A percentile compares a stretch with the other conserved stretches of the same genome.
These are phyloP conservation scores for Boletellus deceptivus DNA, from an alignment of 1,284 basidiomycete species.

Conservation along the genomic window DNA sequence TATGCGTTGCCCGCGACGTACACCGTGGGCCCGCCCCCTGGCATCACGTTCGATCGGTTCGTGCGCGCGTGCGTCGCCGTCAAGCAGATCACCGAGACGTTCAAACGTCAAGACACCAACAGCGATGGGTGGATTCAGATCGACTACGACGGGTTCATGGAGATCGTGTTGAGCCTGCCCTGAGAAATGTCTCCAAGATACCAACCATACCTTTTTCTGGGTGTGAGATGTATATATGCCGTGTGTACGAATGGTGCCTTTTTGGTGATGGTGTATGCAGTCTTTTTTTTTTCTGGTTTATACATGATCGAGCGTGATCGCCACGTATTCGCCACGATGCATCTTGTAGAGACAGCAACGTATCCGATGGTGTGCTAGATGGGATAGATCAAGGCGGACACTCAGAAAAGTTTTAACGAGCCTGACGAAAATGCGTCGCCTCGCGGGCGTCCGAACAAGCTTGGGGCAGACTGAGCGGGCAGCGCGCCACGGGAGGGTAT, in stretches of 20 bases:
- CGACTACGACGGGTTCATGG: constrained; percentile 76
- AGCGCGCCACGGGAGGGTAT: constrained; percentile 31
- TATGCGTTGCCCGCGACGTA: constrained; percentile 48
- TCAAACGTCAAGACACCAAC: constrained; percentile 58
- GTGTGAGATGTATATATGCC: background rate
- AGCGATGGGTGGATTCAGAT: constrained; percentile 75
- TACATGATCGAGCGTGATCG: background rate
- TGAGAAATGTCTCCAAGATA: constrained; percentile 34
- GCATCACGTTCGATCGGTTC: constrained; percentile 81
- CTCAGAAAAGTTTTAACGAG: constrained; percentile 19
- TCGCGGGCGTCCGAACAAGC: constrained; percentile 31
- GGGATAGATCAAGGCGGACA: background rate
- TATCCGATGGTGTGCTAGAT: background rate
- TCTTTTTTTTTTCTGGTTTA: background rate
- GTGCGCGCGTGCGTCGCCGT: constrained; percentile 79
- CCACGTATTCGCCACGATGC: no score
- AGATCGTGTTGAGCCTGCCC: constrained; percentile 66
- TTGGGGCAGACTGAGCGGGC: constrained; percentile 27
- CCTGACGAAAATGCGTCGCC: constrained; percentile 32
- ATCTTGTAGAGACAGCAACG: background rate
- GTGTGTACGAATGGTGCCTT: constrained; percentile 13
- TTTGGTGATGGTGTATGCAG: background rate
- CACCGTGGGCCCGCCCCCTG: constrained; percentile 40
- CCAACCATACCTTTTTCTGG: no score
- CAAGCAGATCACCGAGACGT: constrained; percentile 73